Evolutionary conservation across 768 basidiomycete species (phyloP), one percentile per base, ranked within the genome.

Genomic region (Boletales sp.): DNA sequence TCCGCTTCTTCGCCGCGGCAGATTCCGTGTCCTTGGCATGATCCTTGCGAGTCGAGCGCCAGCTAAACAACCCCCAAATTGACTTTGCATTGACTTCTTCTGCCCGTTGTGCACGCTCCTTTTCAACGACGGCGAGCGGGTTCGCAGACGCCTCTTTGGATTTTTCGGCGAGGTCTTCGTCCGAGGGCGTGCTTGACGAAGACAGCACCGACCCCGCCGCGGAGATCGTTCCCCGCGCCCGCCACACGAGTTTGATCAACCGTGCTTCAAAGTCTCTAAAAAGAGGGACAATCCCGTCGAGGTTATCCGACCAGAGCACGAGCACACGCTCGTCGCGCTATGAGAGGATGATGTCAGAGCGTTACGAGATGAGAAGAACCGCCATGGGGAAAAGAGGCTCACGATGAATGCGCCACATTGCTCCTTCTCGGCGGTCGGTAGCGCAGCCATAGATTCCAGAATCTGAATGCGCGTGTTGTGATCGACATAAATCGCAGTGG

Each of bases 351-450:
- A 13, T 34, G 41, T 28, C 25, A 28, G 25, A 40, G 39, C 3
- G 21, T 42, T 14, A 25, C 14, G 49, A 28, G 2, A 44, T 21
- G 31, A 42, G 41, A 75, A 41, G 32, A 11, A 19, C 25, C 25
- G 25, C 25, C 25, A 28, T 6, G 25, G 25, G 25, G 25, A 43
- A 40, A 75, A 39, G 18, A 31, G 37, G 25, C 79, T 61, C 65
- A 86, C 88, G 46, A 92, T 77, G 64, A 94, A 94, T 12, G 92
- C 92, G 17, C 84, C 92, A 44, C 87, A 91, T 60, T 94, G 91
- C 63, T 94, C 91, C 72, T 93, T 94, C 63, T 94, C 88, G 8
- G 90, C 90, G 36, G 79, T 77, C 7, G 85, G 80, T 37, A 94
- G 72, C 49, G 80, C 75, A 46, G 64, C 60, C 57, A 94, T 81